phyloP scores from a whole-genome alignment of 441 rosid species.

The Adansonia grandidieri region DNA sequence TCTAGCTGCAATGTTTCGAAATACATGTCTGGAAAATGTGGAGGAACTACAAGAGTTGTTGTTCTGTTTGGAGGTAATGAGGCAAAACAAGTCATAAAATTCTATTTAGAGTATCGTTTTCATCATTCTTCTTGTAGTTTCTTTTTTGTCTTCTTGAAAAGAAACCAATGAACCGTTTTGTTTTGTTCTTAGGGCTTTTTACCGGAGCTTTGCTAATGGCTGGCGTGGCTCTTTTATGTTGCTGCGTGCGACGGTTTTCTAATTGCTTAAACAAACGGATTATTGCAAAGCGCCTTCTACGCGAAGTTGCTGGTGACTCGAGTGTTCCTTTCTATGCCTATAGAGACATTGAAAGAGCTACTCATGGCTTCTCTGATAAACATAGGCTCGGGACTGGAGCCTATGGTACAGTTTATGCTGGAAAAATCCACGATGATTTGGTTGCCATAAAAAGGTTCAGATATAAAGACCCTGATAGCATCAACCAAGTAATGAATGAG shows the following conservation, averaged over 20 bases:
- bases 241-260: constrained; percentile 43
- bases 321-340: constrained; percentile 71
- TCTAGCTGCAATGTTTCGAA: constrained; percentile 44
- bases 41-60: constrained; percentile 46
- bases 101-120: not conserved
- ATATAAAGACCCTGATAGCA: constrained; percentile 61
- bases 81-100: not conserved
- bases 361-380: constrained; percentile 64
- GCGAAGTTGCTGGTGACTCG: constrained; percentile 69
- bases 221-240: constrained; percentile 45
- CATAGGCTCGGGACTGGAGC: constrained; percentile 89
- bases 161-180: not conserved
- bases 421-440: constrained; percentile 64
- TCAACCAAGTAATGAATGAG: constrained; percentile 82
- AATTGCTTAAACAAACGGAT: constrained; percentile 39
- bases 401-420: constrained; percentile 88
- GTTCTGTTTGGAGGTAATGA: constrained; percentile 66
- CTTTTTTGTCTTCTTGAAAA: not conserved
- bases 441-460: constrained; percentile 83
- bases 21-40: constrained; percentile 53
- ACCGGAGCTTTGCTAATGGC: constrained; percentile 58
- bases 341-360: constrained; percentile 83
- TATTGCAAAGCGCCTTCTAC: constrained; percentile 64
- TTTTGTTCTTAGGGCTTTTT: constrained; percentile 49
- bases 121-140: not conserved